Base-by-base conservation (phyloP, 495 filamentous ascomycete species). In the Hamigera avellanea region DNA sequence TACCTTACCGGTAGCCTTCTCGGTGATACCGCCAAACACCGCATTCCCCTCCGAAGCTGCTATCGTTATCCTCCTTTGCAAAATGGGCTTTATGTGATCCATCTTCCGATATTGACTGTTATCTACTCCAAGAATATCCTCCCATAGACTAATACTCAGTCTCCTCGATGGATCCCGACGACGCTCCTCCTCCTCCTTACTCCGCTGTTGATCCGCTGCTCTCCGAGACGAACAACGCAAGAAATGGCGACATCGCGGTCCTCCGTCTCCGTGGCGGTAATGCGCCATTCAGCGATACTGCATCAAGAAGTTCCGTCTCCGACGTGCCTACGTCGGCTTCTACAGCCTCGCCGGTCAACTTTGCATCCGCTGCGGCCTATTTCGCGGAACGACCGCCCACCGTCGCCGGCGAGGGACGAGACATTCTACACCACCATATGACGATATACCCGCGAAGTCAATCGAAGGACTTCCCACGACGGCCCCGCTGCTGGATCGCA, bases 101-200 rank as follows among this genome's bases (percentile, higher is more conserved):
- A 23, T n/a, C n/a, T n/a, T n/a, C n/a, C n/a, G 21, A 23, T 23
- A 23, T 23, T 23, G 21, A 4, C 21, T 9, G 21, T 5, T 23
- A 9, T 23, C 21, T 23, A 9, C 21, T 23, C 5, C 9, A 23
- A 23, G n/a, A 23, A 23, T 23, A 23, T 23, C 4, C 21, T 23
- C 21, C 21, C 5, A 23, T 9, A 23, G 9, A 5, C 9, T 4
- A 23, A 23, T 4, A 23, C n/a, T 6, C 28, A n/a, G n/a, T 4
- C n/a, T 13, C 28, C 10, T 4, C 32, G 7, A 65, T 65, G 61
- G 59, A 63, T 40, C 46, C 56, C 35, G 59, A 63, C 25, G 64
- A 67, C 44, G 59, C 49, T 36, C 60, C 63, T 43, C 62, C 63
- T 39, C 62, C 61, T 36, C 63, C 64, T 21, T 68, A 68, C 49